Evolutionary conservation across 768 basidiomycete species (phyloP).

Genomic region (Tylopilus cervinicoccineus): DNA sequence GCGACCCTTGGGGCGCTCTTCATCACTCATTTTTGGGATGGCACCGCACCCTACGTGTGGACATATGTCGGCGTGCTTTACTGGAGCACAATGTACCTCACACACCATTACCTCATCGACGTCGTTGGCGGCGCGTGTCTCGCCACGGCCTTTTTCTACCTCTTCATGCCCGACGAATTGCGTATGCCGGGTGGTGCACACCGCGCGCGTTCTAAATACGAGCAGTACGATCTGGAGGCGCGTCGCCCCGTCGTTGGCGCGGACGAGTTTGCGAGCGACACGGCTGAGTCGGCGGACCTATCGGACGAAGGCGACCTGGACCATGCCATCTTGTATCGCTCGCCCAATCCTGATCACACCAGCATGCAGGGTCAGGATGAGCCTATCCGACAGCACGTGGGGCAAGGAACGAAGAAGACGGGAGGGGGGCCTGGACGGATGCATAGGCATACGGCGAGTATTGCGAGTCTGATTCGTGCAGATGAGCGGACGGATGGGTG

Average conservation of each 20-base stretch:
- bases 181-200: slow-evolving; percentile 44
- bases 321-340: slow-evolving; percentile 56
- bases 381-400: background rate
- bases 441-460: slow-evolving; percentile 80
- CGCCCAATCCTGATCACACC: slow-evolving; percentile 42
- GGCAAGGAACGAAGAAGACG: slow-evolving; percentile 16
- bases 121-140: slow-evolving; percentile 93
- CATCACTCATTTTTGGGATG: slow-evolving; percentile 92
- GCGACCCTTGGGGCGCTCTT: slow-evolving; percentile 92
- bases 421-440: slow-evolving; percentile 30
- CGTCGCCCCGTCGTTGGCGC: slow-evolving; percentile 27
- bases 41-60: slow-evolving; percentile 66
- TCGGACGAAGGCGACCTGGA: slow-evolving; percentile 3
- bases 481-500: slow-evolving; percentile 78
- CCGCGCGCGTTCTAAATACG: slow-evolving; percentile 56
- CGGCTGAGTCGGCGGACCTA: slow-evolving; percentile 40
- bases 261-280: slow-evolving; percentile 32
- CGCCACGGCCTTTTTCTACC: slow-evolving; percentile 82
- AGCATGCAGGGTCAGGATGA: background rate
- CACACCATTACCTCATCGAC: slow-evolving; percentile 98
- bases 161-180: slow-evolving; percentile 81
- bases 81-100: slow-evolving; percentile 99
- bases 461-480: slow-evolving; percentile 74
- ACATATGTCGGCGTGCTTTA: slow-evolving; percentile 81
- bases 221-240: slow-evolving; percentile 71